Conservation (phyloP, 768 basidiomycete genomes). For the Tylopilus plumbeoviolaceoides region DNA sequence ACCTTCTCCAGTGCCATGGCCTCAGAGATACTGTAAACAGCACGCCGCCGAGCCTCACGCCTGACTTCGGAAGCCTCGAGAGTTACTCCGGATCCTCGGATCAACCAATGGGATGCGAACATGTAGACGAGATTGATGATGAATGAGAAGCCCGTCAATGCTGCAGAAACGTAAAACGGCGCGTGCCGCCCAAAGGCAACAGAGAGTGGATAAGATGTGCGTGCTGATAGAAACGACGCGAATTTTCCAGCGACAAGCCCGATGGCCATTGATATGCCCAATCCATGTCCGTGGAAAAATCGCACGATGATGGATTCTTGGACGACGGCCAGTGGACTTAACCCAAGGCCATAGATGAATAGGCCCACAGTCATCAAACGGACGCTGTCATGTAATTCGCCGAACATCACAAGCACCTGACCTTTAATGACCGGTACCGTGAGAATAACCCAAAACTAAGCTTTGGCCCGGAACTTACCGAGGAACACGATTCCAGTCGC, state of each 20-base stretch:
- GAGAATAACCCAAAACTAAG: slow-evolving; percentile 1
- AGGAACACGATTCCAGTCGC: slow-evolving; percentile 71
- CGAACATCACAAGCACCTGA: slow-evolving; percentile 61
- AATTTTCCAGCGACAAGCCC: slow-evolving; percentile 80
- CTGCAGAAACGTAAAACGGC: slow-evolving; percentile 68
- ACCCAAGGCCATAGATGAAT: slow-evolving; percentile 75
- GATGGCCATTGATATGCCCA: slow-evolving; percentile 76
- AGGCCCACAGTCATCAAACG: slow-evolving; percentile 70
- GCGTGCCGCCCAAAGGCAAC: slow-evolving; percentile 63
- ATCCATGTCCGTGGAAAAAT: slow-evolving; percentile 71
- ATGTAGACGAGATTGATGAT: slow-evolving; percentile 67
- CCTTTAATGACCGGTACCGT: slow-evolving; percentile 35
- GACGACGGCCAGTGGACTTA: slow-evolving; percentile 76
- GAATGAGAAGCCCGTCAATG: slow-evolving; percentile 63
- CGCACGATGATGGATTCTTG: slow-evolving; percentile 85
- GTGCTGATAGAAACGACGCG: slow-evolving; percentile 70
- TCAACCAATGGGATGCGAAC: slow-evolving; percentile 57
- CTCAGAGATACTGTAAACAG: slow-evolving; percentile 46
- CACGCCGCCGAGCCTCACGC: slow-evolving; percentile 48
- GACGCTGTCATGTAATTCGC: slow-evolving; percentile 58
- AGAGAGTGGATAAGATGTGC: slow-evolving; percentile 73
- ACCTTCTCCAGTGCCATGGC: slow-evolving; percentile 61
- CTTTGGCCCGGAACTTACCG: slow-evolving; percentile 33
- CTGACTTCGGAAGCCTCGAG: slow-evolving; percentile 61
- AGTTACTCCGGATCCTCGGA: slow-evolving; percentile 55